phyloP scores from a whole-genome alignment of 306 rosid genomes.

The Canavalia gladiata region DNA sequence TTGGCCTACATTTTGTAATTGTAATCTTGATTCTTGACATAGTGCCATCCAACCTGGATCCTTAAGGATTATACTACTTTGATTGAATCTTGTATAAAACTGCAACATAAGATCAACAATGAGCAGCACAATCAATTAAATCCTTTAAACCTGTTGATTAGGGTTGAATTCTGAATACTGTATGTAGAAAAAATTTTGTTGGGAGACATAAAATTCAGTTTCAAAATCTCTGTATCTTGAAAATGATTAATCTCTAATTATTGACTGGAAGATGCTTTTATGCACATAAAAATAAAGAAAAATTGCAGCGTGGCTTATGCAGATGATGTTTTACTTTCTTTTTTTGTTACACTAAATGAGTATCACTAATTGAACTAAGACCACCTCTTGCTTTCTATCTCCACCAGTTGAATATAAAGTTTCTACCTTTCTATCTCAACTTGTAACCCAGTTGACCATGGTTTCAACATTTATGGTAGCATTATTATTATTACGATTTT shows the following conservation, averaged over 20 bases:
- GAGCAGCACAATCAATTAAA: no score
- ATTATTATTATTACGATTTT: no score
- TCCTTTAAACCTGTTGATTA: no score
- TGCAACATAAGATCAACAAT: background rate
- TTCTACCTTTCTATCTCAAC: background rate
- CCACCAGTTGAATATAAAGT: background rate
- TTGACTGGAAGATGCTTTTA: no score
- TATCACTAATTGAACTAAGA: background rate
- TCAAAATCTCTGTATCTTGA: background rate
- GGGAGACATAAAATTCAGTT: no score
- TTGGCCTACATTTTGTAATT: slow-evolving; percentile 31
- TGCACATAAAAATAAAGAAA: no score
- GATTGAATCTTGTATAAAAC: background rate
- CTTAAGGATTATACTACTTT: background rate
- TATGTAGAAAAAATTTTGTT: no score
- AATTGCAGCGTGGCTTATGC: background rate
- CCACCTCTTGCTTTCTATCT: background rate
- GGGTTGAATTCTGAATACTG: background rate
- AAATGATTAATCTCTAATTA: background rate
- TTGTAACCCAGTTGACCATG: background rate
- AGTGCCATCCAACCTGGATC: slow-evolving; percentile 14
- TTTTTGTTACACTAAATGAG: background rate
- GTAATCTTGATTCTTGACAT: slow-evolving; percentile 22
- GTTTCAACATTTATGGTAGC: background rate
- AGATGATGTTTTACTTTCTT: background rate